Evolutionary conservation across 1,284 basidiomycete species (phyloP).

Genomic region (Malassezia psittaci): DNA sequence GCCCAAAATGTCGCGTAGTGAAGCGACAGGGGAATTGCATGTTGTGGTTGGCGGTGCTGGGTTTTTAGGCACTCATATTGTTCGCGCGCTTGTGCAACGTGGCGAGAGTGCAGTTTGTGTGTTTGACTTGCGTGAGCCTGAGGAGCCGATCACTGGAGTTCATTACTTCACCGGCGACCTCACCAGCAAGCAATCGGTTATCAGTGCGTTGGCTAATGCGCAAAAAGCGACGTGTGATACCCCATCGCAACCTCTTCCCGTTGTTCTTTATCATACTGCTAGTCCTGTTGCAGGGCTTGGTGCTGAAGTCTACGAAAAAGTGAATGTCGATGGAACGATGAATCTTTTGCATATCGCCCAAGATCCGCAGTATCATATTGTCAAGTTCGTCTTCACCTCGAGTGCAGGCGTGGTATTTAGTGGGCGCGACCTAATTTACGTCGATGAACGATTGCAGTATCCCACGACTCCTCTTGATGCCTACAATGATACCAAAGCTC

Average conservation of each 20-base stretch:
- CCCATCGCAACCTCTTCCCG: neutral
- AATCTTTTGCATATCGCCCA: slow-evolving; percentile 70
- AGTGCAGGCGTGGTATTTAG: slow-evolving; percentile 88
- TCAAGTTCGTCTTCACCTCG: slow-evolving; percentile 87
- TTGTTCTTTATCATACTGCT: slow-evolving; percentile 75
- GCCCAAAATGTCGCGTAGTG: slow-evolving; percentile 31
- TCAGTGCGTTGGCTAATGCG: slow-evolving; percentile 11
- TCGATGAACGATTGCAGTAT: slow-evolving; percentile 75
- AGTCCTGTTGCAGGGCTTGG: slow-evolving; percentile 66
- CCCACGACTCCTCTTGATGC: slow-evolving; percentile 72
- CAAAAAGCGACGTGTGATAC: neutral
- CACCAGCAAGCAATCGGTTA: slow-evolving; percentile 28
- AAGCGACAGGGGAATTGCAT: slow-evolving; percentile 39
- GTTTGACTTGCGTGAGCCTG: slow-evolving; percentile 32
- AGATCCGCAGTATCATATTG: slow-evolving; percentile 54
- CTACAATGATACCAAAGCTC: slow-evolving; percentile 84
- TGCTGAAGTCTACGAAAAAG: slow-evolving; percentile 69
- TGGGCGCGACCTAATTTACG: slow-evolving; percentile 68
- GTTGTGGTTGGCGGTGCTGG: slow-evolving; percentile 44
- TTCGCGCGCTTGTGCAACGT: slow-evolving; percentile 34
- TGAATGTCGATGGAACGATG: slow-evolving; percentile 85
- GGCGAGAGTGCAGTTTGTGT: slow-evolving; percentile 40
- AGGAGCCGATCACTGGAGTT: slow-evolving; percentile 28
- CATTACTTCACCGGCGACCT: slow-evolving; percentile 41
- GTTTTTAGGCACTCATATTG: slow-evolving; percentile 43